phyloP scores from a whole-genome alignment of 1,284 basidiomycete species.

The Athelia sp. region DNA sequence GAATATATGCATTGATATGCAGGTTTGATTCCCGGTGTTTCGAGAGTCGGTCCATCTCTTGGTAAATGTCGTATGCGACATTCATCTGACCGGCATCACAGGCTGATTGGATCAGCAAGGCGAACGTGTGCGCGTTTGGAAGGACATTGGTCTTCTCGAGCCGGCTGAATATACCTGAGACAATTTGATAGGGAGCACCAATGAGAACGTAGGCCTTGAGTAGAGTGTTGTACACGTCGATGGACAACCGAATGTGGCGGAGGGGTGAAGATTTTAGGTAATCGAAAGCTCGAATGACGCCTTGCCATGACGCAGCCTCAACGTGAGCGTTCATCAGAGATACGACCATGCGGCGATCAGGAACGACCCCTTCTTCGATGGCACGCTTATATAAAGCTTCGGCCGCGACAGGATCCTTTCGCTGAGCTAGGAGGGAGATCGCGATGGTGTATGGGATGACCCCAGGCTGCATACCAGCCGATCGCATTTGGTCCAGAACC shows the following conservation, averaged over 20 bases:
- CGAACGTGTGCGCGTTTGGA: constrained; percentile 69
- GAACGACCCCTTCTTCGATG: constrained; percentile 51
- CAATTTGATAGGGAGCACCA: constrained; percentile 69
- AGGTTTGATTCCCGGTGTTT: constrained; percentile 31
- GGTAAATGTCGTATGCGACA: constrained; percentile 65
- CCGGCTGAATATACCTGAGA: constrained; percentile 61
- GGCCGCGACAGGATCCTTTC: constrained; percentile 64
- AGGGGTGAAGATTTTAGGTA: constrained; percentile 46
- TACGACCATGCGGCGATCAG: constrained; percentile 62
- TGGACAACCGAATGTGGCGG: constrained; percentile 35
- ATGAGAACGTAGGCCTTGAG: constrained; percentile 84
- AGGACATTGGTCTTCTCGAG: constrained; percentile 44
- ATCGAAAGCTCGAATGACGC: constrained; percentile 70
- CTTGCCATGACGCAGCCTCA: constrained; percentile 75
- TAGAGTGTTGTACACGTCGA: constrained; percentile 72
- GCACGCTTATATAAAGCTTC: constrained; percentile 67
- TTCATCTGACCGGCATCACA: constrained; percentile 72
- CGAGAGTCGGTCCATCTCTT: constrained; percentile 54
- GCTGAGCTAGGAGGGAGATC: constrained; percentile 63
- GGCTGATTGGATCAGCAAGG: constrained; percentile 79
- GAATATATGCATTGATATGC: constrained; percentile 53
- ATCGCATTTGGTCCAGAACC: constrained; percentile 63
- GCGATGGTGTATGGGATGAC: constrained; percentile 63
- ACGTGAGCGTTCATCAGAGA: constrained; percentile 84
- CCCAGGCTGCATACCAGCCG: constrained; percentile 43